Base-by-base conservation (phyloP, 148 eudicot species). In the Vaccinium vitisidaea region DNA sequence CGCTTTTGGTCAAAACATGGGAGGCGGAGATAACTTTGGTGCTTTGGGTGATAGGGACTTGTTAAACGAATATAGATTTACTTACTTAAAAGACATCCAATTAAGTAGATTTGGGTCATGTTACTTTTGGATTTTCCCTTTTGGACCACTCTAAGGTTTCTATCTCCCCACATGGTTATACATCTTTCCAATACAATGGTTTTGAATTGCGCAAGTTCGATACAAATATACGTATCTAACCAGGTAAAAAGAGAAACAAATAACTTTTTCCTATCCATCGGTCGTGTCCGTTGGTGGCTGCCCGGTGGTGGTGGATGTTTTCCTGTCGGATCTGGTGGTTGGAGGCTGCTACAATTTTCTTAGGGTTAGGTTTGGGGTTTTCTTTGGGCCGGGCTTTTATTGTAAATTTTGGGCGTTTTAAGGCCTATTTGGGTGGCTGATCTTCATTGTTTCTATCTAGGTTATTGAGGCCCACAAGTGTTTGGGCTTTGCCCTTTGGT, bases 11-110 rank as follows among this genome's bases (percentile, higher is more conserved):
- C 53, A 19, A 27, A 50, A 67, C 76, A 25, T 82, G 76, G 32
- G 49, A 52, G 67, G 59, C 11, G 83, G 76, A 46, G 43, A 81
- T n/a, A 16, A 30, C 5, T 53, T 70, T 53, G 78, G 49, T 70
- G 77, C 14, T 36, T 75, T 21, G 36, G 71, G 39, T 50, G 84
- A 82, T 49, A 67, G 67, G 59, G 48, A 81, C 75, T 81, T 81
- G 39, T 36, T 36, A 36, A 36, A 36, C 39, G 39, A 36, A 36
- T 36, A 36, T 2, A 36, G 39, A 36, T 36, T 36, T 2, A 36
- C 4, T 36, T 36, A 36, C 39, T 36, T 36, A 2, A 36, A 36
- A 36, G 39, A 36, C 2, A 63, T 63, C 67, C 27, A 63, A n/a
- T 21, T 63, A 63, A 25, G 69, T 74, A 49, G 27, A 2, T 6